phyloP scores from a whole-genome alignment of 139 green algal species.

The Chlorella sp. region DNA sequence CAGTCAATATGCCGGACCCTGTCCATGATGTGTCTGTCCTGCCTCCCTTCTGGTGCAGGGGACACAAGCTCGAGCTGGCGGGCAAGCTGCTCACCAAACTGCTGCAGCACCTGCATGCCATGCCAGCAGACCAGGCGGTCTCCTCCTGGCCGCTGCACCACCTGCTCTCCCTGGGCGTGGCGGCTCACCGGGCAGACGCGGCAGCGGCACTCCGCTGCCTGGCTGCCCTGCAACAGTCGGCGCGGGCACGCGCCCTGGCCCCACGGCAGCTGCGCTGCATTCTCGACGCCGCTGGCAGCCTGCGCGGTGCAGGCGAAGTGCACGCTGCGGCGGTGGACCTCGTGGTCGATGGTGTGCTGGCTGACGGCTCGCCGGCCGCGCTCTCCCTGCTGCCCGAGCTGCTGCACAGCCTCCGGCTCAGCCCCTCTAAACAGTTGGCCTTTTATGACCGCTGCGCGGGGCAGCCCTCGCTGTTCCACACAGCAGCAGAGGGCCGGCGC shows the following conservation, averaged over 20 bases:
- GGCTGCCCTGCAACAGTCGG: conserved; percentile 3
- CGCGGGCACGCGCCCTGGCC: neutral
- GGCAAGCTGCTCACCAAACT: conserved; percentile 10
- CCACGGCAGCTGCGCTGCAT: neutral
- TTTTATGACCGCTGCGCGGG: neutral
- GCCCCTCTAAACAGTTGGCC: neutral
- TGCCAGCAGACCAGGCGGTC: neutral
- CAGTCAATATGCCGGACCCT: neutral
- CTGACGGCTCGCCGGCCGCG: neutral
- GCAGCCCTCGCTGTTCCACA: neutral
- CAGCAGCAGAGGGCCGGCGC: neutral
- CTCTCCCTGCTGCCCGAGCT: neutral
- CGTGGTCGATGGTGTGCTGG: neutral
- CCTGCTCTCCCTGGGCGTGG: neutral
- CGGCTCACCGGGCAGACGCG: neutral
- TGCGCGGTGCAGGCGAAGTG: conserved; percentile 1
- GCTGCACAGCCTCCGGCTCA: neutral
- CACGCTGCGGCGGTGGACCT: neutral
- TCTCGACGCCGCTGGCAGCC: neutral
- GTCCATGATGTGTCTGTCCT: neutral
- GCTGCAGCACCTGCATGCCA: neutral
- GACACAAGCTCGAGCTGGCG: conserved; percentile 12
- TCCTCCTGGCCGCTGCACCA: conserved; percentile 21
- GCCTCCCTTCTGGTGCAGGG: neutral
- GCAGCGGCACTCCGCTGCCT: conserved; percentile 4